Base-by-base conservation (phyloP, 352 stramenopile genomes). In the Globisporangium rhizosaccharum region DNA sequence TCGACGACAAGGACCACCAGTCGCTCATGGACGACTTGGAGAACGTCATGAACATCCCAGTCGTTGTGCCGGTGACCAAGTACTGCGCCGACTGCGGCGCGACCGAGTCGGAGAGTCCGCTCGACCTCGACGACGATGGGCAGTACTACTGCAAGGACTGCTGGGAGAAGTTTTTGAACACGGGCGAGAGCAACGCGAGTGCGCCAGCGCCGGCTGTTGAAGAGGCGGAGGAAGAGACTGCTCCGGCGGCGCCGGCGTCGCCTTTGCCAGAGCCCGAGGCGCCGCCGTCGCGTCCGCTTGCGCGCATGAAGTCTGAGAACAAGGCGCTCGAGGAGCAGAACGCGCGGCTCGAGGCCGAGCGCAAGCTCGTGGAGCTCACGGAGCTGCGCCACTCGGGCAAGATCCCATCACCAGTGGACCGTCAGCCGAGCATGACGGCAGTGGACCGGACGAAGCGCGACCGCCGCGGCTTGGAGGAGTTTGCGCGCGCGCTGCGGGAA, bases 91-190 rank as follows among this genome's bases (percentile, higher is more conserved):
- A 92, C 18, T 94, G 85, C 58, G 78, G 82, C 28, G 70, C 82
- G 1, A 88, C 79, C 1, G 85, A 94, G 66, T 82, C 85, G 28
- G 78, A 90, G 49, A 85, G 75, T 0, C 82, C 84, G 68, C 70
- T 92, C 12, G 79, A 91, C 46, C 74, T 90, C 50, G 85, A 95
- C 61, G 82, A 88, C 37, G 83, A 95, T 49, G 83, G 82, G 0
- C 75, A 92, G 51, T 90, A 87, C 63, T 95, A 95, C 65, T 95
- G 85, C 72, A 90, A 88, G 57, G 85, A 90, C 61, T 95, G 85
- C 53, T 95, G 83, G 84, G 83, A 92, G 45, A 89, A 92, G 51
- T 95, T 90, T 55, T 70, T 90, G 36, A 86, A 73, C 47, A 41
- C 74, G 59, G 78, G 75, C 2, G 69, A 67, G 20, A 57, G 10